phyloP scores from a whole-genome alignment of 177 flowering plant species.

The Vitis hybrid region DNA sequence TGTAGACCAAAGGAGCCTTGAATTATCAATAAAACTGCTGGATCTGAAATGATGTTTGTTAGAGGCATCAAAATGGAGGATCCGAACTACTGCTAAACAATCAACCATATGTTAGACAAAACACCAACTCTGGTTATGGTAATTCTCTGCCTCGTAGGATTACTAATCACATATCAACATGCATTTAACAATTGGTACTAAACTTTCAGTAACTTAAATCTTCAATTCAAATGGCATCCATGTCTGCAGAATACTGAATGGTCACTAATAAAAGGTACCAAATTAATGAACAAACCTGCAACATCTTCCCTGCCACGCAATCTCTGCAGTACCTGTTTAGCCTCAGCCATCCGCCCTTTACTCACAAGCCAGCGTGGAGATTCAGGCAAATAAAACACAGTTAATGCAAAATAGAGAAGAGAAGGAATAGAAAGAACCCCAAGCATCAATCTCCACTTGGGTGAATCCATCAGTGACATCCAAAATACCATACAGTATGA shows the following conservation, averaged over 20 bases:
- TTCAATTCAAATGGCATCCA: too few species aligned
- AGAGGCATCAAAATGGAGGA: too few species aligned
- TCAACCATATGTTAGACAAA: too few species aligned
- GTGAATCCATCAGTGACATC: slow-evolving; percentile 37
- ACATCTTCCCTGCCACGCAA: slow-evolving; percentile 47
- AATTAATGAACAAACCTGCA: slow-evolving; percentile 28
- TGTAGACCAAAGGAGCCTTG: slow-evolving; percentile 8
- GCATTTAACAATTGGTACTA: too few species aligned
- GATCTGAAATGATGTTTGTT: too few species aligned
- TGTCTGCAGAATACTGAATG: too few species aligned
- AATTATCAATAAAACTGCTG: too few species aligned
- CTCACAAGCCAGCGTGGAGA: slow-evolving; percentile 58
- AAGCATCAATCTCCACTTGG: slow-evolving; percentile 52
- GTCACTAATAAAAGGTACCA: too few species aligned
- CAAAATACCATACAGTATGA: slow-evolving; percentile 47
- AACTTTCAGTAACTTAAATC: background rate
- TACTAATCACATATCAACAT: too few species aligned
- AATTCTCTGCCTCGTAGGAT: too few species aligned
- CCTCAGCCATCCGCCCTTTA: slow-evolving; percentile 42
- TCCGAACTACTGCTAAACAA: too few species aligned
- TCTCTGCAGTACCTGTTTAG: slow-evolving; percentile 35
- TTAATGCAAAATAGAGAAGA: slow-evolving; percentile 28
- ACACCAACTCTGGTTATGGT: too few species aligned
- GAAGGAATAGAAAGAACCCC: slow-evolving; percentile 48
- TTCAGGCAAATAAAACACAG: slow-evolving; percentile 42